Base-by-base conservation (phyloP, 495 filamentous ascomycete genomes). In the Daldinia vernicosa region DNA sequence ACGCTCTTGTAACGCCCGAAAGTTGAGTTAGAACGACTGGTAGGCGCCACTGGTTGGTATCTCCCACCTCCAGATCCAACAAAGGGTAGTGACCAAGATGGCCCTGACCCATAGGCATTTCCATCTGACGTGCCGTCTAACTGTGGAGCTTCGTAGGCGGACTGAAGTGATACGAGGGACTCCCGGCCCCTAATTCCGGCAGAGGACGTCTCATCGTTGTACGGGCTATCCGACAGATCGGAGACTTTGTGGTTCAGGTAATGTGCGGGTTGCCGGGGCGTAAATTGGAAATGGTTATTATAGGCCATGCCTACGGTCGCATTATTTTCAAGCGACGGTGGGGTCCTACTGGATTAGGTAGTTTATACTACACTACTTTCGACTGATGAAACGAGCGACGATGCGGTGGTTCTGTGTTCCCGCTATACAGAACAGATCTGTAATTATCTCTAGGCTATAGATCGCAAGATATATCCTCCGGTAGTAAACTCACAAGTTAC, bases 231-330 rank as follows among this genome's bases (percentile, higher is more conserved):
- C 32, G 81, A 84, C 9, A 84, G 57, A 37, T 75, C 78, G 30
- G 82, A 83, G 57, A 85, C 81, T 66, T 82, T 78, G 54, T 76
- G 75, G 58, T 79, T 80, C 63, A 84, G 66, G 30, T 71, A 55
- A 30, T 75, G 62, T 69, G 67, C 32, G 70, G 77, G 14, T 58
- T 76, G 50, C 71, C 69, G 54, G 66, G 60, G 60, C 26, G 63
- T 50, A 40, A 43, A 51, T 32, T 69, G 68, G 40, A 64, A 67
- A 47, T 39, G 63, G 19, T 56, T 70, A 24, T 68, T 71, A 50
- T 70, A 75, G 24, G 73, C 58, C 74, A 75, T 77, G n/a, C 27
- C 57, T 54, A 32, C 4, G 51, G 58, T 55, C 22, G 53, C 62
- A 63, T 69, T 27, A 56, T 55, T 47, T 22, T 50, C 19, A 8